Base-by-base conservation (phyloP, 2,329 filamentous ascomycete genomes). In the Phaeosphaeriaceae sp. region DNA sequence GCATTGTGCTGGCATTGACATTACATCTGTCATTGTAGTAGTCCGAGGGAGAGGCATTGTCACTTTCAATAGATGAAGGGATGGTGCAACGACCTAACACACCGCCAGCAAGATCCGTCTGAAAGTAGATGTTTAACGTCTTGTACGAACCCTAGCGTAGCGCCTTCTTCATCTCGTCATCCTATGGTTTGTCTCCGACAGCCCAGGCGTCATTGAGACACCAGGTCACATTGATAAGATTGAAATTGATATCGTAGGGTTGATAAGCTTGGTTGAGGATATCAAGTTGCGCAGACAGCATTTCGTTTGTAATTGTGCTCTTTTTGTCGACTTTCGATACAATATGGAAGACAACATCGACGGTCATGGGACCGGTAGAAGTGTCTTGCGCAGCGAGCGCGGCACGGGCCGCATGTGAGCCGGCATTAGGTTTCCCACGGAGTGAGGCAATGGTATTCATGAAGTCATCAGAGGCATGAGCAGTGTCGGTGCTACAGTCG, bases 41-140 rank as follows among this genome's bases (percentile, higher is more conserved):
- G 33, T 70, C 46, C 39, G 61, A 26, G 60, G 72, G 63, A 57
- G 76, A 58, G 6, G 61, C 68, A 21, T 68, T 62, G 39, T 74
- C 75, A 49, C 76, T 66, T 13, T 66, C 74, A 8, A 79, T 64
- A 45, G 69, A 60, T 6, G 68, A 66, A 4, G 75, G 75, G 16
- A 84, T 69, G 0, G 79, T 82, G 71, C 82, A 85, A 43, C 80
- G 80, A 2, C 82, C 82, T 2, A 85, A 74, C 3, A 84, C 68
- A 41, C 66, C 67, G 44, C 73, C 72, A 5, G 62, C 48, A 20
- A 85, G 74, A 47, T 84, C 75, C 26, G 79, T 80, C 66, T 84
- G 80, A 72, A 84, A 85, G 72, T 84, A 85, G 50, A 86, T 72
- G 66, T 86, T 86, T 29, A 85, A 74, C 1, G 78, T 77, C 32